Percentiles rank a stretch among this genome's conserved stretches.
Conservation (phyloP, 208 protist genomes). For the Acanthamoeba castellanii region DNA sequence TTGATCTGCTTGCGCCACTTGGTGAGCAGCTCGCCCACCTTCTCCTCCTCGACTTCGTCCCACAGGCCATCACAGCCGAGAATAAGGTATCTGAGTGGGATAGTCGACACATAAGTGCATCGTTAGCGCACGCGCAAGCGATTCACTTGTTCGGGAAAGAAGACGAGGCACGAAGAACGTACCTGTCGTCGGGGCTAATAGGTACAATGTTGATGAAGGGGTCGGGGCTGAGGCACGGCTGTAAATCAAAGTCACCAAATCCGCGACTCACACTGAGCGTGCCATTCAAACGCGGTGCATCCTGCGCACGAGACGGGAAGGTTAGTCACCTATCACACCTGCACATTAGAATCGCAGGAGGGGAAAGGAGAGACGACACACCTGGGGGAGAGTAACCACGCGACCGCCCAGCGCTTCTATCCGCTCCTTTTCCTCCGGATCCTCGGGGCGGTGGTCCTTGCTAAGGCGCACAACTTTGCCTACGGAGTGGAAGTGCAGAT, state of each 20-base stretch:
- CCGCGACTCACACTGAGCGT: conserved; percentile 16
- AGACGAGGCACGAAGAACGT: neutral
- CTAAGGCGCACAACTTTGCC: neutral
- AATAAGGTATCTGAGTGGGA: neutral
- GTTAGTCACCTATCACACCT: neutral
- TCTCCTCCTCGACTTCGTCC: conserved; percentile 26
- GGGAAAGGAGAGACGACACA: neutral
- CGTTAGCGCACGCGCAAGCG: too few species aligned
- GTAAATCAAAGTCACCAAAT: conserved; percentile 23
- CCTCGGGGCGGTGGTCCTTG: conserved; percentile 11
- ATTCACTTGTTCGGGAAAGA: neutral
- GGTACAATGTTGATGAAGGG: conserved; percentile 54
- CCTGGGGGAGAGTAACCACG: neutral
- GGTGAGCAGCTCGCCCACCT: neutral
- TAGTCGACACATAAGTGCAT: neutral
- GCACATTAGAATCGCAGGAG: neutral
- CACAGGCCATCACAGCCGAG: conserved; percentile 42
- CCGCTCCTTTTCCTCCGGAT: neutral
- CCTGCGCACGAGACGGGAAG: neutral
- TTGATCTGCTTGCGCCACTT: conserved; percentile 55
- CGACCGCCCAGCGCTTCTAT: conserved; percentile 12
- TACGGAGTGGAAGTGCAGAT: neutral
- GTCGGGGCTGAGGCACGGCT: conserved; percentile 28
- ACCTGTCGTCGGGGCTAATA: conserved; percentile 9
- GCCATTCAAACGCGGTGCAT: neutral